These are phyloP conservation scores for Aspergillus sp. DNA, from an alignment of 2,329 filamentous ascomycete species.

Conservation along the genomic window DNA sequence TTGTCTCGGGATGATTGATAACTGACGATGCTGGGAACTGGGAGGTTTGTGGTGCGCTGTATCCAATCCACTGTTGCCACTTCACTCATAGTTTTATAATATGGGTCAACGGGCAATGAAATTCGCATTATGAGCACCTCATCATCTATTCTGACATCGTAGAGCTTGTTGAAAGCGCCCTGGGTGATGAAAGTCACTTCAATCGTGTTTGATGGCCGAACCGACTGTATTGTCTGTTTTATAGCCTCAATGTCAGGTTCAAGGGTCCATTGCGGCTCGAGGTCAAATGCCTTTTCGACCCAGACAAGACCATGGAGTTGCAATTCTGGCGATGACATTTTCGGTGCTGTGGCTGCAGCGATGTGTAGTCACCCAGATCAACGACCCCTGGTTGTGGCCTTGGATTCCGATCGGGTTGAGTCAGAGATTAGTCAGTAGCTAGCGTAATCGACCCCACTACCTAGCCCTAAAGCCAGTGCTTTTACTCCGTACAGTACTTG, in stretches of 20 bases:
- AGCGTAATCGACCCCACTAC: no score
- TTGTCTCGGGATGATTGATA: slow-evolving; percentile 9
- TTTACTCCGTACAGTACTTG: no score
- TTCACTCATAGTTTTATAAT: slow-evolving; percentile 8
- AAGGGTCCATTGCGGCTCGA: slow-evolving; percentile 5
- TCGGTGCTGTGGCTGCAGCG: no score
- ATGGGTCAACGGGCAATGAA: slow-evolving; percentile 6
- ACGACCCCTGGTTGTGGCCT: no score
- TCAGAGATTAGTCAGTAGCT: no score
- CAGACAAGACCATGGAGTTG: slow-evolving; percentile 2
- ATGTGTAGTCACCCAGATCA: no score
- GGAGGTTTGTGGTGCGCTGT: slow-evolving; percentile 5
- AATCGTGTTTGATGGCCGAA: slow-evolving; percentile 3
- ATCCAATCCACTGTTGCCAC: slow-evolving; percentile 9
- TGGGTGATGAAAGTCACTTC: slow-evolving; percentile 5
- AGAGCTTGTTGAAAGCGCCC: slow-evolving; percentile 8
- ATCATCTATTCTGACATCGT: slow-evolving; percentile 4
- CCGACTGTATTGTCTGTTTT: slow-evolving; percentile 6
- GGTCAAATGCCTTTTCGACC: slow-evolving; percentile 1
- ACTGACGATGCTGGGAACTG: slow-evolving; percentile 7
- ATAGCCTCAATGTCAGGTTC: slow-evolving; percentile 5
- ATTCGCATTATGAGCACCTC: slow-evolving; percentile 6
- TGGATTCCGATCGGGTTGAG: no score
- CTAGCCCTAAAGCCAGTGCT: no score
- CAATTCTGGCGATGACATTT: slow-evolving; percentile 1